Evolutionary conservation across 106 monocot genomes (phyloP).

Genomic region (Allium sativum): DNA sequence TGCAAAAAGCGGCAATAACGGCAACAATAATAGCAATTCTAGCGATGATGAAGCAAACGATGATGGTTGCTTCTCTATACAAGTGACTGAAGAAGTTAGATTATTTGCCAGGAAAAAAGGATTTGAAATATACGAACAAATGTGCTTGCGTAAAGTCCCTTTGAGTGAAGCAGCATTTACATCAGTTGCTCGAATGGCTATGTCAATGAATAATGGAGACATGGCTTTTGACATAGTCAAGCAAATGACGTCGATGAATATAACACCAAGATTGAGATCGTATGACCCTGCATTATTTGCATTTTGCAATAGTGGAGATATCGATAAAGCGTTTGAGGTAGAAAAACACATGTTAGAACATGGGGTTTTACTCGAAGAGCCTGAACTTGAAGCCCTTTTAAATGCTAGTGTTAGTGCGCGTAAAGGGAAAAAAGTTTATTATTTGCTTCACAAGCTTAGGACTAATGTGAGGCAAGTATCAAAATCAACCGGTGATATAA

Average conservation of each 20-base stretch:
- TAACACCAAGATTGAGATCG: constrained; percentile 45
- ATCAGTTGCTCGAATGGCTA: constrained; percentile 58
- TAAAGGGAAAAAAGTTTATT: constrained; percentile 51
- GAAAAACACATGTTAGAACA: constrained; percentile 53
- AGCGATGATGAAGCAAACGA: background rate
- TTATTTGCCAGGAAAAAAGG: constrained; percentile 42
- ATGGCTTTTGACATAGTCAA: constrained; percentile 55
- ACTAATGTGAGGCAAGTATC: constrained; percentile 50
- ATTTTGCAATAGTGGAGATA: constrained; percentile 36
- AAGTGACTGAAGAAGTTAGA: constrained; percentile 38
- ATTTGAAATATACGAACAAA: constrained; percentile 63
- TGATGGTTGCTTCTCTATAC: constrained; percentile 8
- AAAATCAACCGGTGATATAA: constrained; percentile 29
- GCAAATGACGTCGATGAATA: constrained; percentile 28
- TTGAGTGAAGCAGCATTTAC: constrained; percentile 68
- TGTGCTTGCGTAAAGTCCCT: constrained; percentile 29
- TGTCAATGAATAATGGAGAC: constrained; percentile 50
- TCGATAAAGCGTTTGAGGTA: constrained; percentile 63
- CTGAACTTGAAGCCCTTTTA: constrained; percentile 54
- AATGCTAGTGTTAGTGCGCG: constrained; percentile 34
- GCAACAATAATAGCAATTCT: constrained; percentile 4
- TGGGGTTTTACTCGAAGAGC: constrained; percentile 47
- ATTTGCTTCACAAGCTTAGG: constrained; percentile 62
- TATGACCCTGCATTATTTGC: constrained; percentile 51
- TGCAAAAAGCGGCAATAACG: constrained; percentile 45